These are phyloP conservation scores for Alternaria alternata DNA, from an alignment of 2,329 filamentous ascomycete species.

Conservation along the genomic window DNA sequence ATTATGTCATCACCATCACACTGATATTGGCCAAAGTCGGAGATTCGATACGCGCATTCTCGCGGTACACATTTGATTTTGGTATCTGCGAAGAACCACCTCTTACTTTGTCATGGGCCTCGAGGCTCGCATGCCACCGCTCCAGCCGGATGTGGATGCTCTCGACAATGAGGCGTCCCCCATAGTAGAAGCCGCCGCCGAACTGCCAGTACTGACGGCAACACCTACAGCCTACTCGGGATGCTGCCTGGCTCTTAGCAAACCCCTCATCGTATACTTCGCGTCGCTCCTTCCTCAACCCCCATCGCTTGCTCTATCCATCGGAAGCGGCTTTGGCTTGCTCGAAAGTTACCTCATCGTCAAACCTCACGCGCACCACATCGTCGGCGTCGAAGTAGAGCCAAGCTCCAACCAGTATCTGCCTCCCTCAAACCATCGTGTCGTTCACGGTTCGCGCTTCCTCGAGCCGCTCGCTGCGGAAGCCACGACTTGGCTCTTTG, in stretches of 20 bases:
- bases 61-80: not conserved
- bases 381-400: constrained; percentile 60
- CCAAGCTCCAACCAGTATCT: constrained; percentile 57
- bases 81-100: not conserved
- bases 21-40: not conserved
- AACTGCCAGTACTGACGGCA: constrained; percentile 26
- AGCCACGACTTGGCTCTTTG: constrained; percentile 61
- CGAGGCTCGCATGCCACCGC: not conserved
- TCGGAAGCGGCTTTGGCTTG: constrained; percentile 62
- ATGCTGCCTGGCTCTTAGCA: constrained; percentile 50
- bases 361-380: constrained; percentile 26
- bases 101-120: not conserved
- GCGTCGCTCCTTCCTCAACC: constrained; percentile 32
- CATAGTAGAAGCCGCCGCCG: not conserved
- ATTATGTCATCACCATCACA: not conserved
- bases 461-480: constrained; percentile 53
- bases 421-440: constrained; percentile 50
- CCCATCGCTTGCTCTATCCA: constrained; percentile 48
- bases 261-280: constrained; percentile 38
- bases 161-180: not conserved
- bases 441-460: constrained; percentile 57
- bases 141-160: not conserved
- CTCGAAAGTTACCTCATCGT: constrained; percentile 56
- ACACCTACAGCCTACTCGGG: constrained; percentile 38
- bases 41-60: too few species aligned